Conservation (phyloP, 2,329 filamentous ascomycete species). For the Epichloe festucae region DNA sequence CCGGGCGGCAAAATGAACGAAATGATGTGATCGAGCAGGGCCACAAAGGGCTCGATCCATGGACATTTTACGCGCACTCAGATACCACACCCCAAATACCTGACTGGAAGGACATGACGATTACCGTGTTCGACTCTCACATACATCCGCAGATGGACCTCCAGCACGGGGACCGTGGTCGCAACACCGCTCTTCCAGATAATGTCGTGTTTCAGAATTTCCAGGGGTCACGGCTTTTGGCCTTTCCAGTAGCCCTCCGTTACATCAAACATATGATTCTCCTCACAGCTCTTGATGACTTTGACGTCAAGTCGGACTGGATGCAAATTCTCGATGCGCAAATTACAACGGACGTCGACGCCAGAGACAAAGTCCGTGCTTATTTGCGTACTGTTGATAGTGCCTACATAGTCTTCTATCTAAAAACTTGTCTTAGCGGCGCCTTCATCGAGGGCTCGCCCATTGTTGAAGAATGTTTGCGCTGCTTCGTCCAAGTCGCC, state of each 20-base stretch:
- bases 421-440: constrained; percentile 45
- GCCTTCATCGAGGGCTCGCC: constrained; percentile 32
- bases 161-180: background rate
- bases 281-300: constrained; percentile 33
- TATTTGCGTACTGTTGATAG: constrained; percentile 34
- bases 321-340: constrained; percentile 63
- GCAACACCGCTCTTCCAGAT: background rate
- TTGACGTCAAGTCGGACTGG: constrained; percentile 68
- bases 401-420: constrained; percentile 27
- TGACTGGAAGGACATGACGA: constrained; percentile 38
- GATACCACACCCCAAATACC: constrained; percentile 29
- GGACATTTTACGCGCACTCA: constrained; percentile 35
- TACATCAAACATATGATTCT: constrained; percentile 49
- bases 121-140: constrained; percentile 31
- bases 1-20: constrained; percentile 51
- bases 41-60: constrained; percentile 67
- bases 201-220: constrained; percentile 32
- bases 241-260: constrained; percentile 55
- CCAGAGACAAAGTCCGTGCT: constrained; percentile 43
- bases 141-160: constrained; percentile 16
- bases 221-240: constrained; percentile 30
- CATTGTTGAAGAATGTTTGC: constrained; percentile 34
- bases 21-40: constrained; percentile 85
- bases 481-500: constrained; percentile 40
- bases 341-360: constrained; percentile 55